These are phyloP conservation scores for Arabidopsis hybrid DNA, from an alignment of 441 rosid species.

Conservation along the genomic window DNA sequence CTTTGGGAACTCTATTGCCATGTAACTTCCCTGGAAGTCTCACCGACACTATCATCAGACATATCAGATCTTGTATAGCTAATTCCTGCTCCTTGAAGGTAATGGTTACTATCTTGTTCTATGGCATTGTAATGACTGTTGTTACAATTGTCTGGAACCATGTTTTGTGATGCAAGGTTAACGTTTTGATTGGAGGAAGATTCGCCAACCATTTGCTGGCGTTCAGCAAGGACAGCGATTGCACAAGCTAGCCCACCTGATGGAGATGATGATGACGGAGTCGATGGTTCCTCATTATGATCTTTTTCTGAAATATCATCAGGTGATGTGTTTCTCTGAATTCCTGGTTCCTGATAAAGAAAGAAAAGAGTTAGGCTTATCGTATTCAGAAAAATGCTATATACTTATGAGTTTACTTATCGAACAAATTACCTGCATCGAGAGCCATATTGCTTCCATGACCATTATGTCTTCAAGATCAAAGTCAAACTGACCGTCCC, in stretches of 20 bases:
- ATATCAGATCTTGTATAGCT: slow-evolving; percentile 66
- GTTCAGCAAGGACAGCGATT: slow-evolving; percentile 89
- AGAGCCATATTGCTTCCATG: slow-evolving; percentile 97
- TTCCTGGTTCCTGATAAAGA: slow-evolving; percentile 60
- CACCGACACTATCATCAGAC: slow-evolving; percentile 42
- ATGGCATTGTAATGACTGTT: slow-evolving; percentile 25
- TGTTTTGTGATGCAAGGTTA: slow-evolving; percentile 33
- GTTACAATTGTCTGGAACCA: slow-evolving; percentile 33
- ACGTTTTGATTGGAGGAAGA: slow-evolving; percentile 48
- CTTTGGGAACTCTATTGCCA: slow-evolving; percentile 25
- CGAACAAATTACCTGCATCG: slow-evolving; percentile 72
- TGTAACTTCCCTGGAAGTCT: slow-evolving; percentile 25
- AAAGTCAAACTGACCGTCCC: slow-evolving; percentile 85
- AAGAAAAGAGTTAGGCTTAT: not conserved
- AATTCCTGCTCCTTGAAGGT: slow-evolving; percentile 63
- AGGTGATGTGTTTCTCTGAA: slow-evolving; percentile 48
- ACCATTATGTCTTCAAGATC: slow-evolving; percentile 98
- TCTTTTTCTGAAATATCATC: slow-evolving; percentile 49
- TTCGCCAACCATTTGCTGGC: slow-evolving; percentile 75
- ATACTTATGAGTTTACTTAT: not conserved
- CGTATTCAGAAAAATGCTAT: not conserved
- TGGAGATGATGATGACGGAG: slow-evolving; percentile 62
- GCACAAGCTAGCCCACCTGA: slow-evolving; percentile 90
- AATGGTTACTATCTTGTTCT: slow-evolving; percentile 46
- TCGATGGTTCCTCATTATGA: slow-evolving; percentile 53